Base-by-base conservation (phyloP, 176 grass and related monocot species). In the Luzula sylvatica region DNA sequence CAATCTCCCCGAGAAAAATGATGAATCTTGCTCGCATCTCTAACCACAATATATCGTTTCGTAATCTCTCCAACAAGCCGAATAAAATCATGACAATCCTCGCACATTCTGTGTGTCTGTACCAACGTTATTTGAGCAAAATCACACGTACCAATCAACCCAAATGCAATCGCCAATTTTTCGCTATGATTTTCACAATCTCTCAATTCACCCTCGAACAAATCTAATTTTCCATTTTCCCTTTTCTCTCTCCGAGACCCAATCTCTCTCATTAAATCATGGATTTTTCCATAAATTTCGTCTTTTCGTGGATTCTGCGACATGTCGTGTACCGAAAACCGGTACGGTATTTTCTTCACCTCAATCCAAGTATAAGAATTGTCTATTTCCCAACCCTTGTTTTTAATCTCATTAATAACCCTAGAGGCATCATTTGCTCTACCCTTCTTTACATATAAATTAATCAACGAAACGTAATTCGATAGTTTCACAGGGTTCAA, bases 1-100 rank as follows among this genome's bases (percentile, higher is more conserved):
- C 81, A 98, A 8, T 66, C 77, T 26, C 92, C 92, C 0, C 64
- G 42, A 70, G 68, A 89, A 55, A 98, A 98, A 66, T 90, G 81
- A 69, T 90, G 81, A 73, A 98, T 86, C 26, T 81, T 70, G 65
- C 81, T 98, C 47, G 74, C 78, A 79, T 90, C 85, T 64, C 85
- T 76, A 15, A 83, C 20, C 13, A 88, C 65, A 63, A 98, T 90
- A 51, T 86, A 76, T 59, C 81, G 78, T 45, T 69, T 73, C 2
- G 78, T 75, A 61, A 82, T 25, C 23, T 68, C 47, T 46, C 78
- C 54, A 20, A 77, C 58, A 69, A 77, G 58, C 52, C 86, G 73
- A 39, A 98, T 80, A 35, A 77, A 57, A 43, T 42, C 65, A 65
- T 98, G 92, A 32, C 85, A 98, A 46, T 90, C 80, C 54, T 23